Evolutionary conservation across 225 moss, liverwort and hornwort genomes (phyloP), one percentile per base, ranked within the genome.

Genomic region (Neckera pumila): DNA sequence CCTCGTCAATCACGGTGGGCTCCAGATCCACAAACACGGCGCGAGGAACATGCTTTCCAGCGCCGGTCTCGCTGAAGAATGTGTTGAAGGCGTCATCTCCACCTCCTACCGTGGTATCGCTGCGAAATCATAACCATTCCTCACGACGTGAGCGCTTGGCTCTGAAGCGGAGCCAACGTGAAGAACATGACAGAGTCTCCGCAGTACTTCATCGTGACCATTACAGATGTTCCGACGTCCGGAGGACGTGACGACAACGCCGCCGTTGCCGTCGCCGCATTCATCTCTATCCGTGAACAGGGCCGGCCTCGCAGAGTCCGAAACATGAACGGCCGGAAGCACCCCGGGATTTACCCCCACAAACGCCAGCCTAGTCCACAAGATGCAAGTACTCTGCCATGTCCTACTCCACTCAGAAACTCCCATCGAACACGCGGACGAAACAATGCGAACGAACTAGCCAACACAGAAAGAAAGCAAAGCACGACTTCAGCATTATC

Each of bases 51-150:
- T 93, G 93, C 92, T 93, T 93, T 5, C 93, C 93, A 17, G 93
- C 92, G 51, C 93, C 93, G 22, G 93, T 93, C 88, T 93, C 93
- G 87, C 93, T 93, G 76, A 93, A 93, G 91, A 93, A 93, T 4
- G 93, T 93, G 92, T 92, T 93, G 91, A 93, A 93, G 21, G 93
- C 93, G 85, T 93, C 93, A 65, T 93, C 93, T 75, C 93, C 93
- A 51, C 92, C 93, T 65, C 93, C 93, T 60, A 80, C 42, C 7
- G 93, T 92, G 36, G 88, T 31, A 45, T 93, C 93, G 79, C 93
- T 93, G 93, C 64, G 60, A 81, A 58, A 86, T 23, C 76, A 83
- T 26, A 57, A 79, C 53, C 69, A 84, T 38, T 58, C 65, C 61
- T 53, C 76, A 76, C 47, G 31, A 49, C 27, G 59, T 76, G 47